A percentile compares a stretch with the other conserved stretches of the same genome.
These are phyloP conservation scores for Lasiosphaeriaceae sp. DNA, from an alignment of 495 filamentous ascomycete genomes.

Conservation along the genomic window DNA sequence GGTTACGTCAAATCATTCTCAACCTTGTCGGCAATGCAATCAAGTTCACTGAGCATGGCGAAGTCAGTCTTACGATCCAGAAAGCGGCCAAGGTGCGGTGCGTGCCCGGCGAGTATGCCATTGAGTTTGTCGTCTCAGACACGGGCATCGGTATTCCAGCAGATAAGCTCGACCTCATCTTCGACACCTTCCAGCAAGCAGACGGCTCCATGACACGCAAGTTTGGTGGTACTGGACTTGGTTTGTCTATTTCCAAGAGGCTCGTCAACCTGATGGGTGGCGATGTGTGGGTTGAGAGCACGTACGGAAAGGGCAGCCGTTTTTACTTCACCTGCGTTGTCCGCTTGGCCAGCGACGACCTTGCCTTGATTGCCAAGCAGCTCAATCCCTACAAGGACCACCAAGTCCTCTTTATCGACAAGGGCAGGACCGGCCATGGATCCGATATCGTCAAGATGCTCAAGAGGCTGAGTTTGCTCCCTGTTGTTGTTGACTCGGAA, in stretches of 20 bases:
- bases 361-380: conserved; percentile 75
- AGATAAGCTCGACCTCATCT: conserved; percentile 96
- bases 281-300: conserved; percentile 93
- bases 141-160: conserved; percentile 96
- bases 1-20: conserved; percentile 89
- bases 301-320: conserved; percentile 87
- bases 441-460: conserved; percentile 77
- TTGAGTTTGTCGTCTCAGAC: conserved; percentile 95
- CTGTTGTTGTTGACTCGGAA: conserved; percentile 74
- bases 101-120: conserved; percentile 75
- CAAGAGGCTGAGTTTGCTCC: conserved; percentile 70
- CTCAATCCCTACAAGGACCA: conserved; percentile 88
- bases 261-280: conserved; percentile 97
- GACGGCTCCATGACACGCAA: conserved; percentile 96
- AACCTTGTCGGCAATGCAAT: conserved; percentile 80
- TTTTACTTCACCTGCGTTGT: conserved; percentile 98
- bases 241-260: conserved; percentile 92
- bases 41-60: conserved; percentile 97
- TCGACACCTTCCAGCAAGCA: conserved; percentile 99
- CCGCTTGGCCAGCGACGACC: conserved; percentile 77
- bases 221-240: conserved; percentile 94
- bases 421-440: conserved; percentile 75
- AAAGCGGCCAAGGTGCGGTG: conserved; percentile 60
- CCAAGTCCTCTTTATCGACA: conserved; percentile 93
- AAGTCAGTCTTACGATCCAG: conserved; percentile 90